Conservation (phyloP, 164 flowering plant genomes). For the Sextonia rubra region DNA sequence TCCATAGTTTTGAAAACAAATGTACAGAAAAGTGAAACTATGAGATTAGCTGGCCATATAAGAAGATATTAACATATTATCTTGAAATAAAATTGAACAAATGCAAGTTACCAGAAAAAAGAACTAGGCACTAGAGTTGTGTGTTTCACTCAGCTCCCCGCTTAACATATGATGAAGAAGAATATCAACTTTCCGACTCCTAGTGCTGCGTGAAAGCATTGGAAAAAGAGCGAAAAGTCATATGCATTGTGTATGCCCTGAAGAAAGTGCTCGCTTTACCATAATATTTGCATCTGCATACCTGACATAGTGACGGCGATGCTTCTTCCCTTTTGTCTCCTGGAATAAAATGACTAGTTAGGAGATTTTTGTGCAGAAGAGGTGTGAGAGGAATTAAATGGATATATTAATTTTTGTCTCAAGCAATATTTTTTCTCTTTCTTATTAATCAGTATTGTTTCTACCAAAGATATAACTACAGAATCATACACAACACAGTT, state of each 20-base stretch:
- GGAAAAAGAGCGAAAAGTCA: background rate
- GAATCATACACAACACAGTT: too few relatives aligned
- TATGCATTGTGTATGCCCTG: background rate
- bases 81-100: background rate
- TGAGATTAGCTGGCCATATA: too few relatives aligned
- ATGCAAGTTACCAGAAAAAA: constrained; percentile 4
- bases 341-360: constrained; percentile 14
- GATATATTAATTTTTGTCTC: too few relatives aligned
- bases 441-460: too few relatives aligned
- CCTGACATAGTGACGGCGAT: constrained; percentile 40
- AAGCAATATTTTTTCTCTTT: too few relatives aligned
- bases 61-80: too few relatives aligned
- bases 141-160: constrained; percentile 48
- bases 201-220: constrained; percentile 38
- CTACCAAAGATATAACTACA: too few relatives aligned
- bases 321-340: constrained; percentile 33
- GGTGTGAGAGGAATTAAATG: background rate
- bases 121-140: constrained; percentile 15
- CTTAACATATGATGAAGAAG: constrained; percentile 93
- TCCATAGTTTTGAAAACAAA: too few relatives aligned
- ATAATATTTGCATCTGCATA: constrained; percentile 15
- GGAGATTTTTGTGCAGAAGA: background rate
- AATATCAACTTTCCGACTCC: constrained; percentile 72
- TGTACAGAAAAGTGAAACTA: too few relatives aligned
- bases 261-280: background rate